phyloP scores from a whole-genome alignment of 495 filamentous ascomycete genomes.

The Cercophora sp. region DNA sequence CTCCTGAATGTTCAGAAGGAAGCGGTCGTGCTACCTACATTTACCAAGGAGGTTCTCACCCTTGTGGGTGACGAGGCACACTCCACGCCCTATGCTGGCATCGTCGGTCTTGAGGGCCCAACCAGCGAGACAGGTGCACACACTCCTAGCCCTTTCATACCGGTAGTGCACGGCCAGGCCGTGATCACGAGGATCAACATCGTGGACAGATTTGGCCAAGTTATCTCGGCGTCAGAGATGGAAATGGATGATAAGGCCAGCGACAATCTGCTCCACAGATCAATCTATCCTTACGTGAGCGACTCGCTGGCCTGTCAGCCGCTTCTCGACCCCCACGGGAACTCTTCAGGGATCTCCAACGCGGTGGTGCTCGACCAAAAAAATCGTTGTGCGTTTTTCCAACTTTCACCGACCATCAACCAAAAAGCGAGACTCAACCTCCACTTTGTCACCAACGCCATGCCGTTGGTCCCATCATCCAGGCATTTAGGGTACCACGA shows the following conservation, averaged over 20 bases:
- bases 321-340: neutral
- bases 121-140: neutral
- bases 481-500: neutral
- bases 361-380: neutral
- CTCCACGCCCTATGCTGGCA: conserved; percentile 30
- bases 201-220: conserved; percentile 53
- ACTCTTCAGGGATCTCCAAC: neutral
- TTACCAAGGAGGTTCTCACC: conserved; percentile 6
- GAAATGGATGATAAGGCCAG: neutral
- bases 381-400: conserved; percentile 34
- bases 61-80: conserved; percentile 23
- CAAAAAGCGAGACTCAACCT: conserved; percentile 44
- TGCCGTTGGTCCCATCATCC: too few species aligned
- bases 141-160: conserved; percentile 29
- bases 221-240: conserved; percentile 11
- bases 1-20: conserved; percentile 17
- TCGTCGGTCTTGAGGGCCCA: neutral
- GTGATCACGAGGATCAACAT: conserved; percentile 45
- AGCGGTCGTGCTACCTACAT: neutral
- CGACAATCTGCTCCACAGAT: neutral
- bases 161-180: conserved; percentile 48
- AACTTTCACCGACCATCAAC: conserved; percentile 48
- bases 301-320: neutral
- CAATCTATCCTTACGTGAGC: neutral
- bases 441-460: too few species aligned